Conservation (phyloP, 2,329 filamentous ascomycete genomes). For the Scedosporium dehoogii region DNA sequence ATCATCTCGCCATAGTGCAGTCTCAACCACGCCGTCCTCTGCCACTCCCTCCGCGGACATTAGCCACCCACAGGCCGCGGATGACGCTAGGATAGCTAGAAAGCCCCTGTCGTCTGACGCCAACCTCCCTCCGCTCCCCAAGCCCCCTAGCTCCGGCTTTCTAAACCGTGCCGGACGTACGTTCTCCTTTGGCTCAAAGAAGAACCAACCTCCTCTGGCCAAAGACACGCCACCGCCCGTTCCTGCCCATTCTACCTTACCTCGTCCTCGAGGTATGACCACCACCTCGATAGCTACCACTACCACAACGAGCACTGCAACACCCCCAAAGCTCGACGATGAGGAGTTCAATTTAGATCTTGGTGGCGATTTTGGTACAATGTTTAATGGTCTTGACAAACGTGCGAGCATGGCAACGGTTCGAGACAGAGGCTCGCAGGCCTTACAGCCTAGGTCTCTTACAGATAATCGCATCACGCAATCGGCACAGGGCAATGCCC, state of each 20-base stretch:
- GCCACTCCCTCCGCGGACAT: constrained; percentile 22
- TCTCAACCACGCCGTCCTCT: constrained; percentile 51
- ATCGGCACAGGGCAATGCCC: constrained; percentile 28
- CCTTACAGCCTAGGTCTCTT: constrained; percentile 32
- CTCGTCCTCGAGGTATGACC: constrained; percentile 31
- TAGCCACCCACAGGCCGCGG: constrained; percentile 3
- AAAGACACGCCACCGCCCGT: constrained; percentile 21
- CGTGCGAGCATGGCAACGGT: constrained; percentile 35
- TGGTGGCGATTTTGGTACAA: constrained; percentile 47
- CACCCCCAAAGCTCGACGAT: constrained; percentile 37
- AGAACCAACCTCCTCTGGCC: constrained; percentile 23
- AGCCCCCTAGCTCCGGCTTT: constrained; percentile 40
- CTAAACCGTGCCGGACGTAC: constrained; percentile 47
- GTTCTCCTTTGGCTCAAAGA: constrained; percentile 51
- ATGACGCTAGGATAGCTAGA: constrained; percentile 14
- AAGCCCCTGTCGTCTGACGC: constrained; percentile 23
- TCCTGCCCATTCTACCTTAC: constrained; percentile 17
- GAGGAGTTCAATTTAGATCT: constrained; percentile 37
- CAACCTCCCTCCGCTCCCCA: constrained; percentile 31
- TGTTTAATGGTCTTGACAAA: constrained; percentile 47
- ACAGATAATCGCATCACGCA: constrained; percentile 32
- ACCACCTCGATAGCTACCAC: constrained; percentile 11
- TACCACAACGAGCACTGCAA: constrained; percentile 44
- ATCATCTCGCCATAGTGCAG: constrained; percentile 52
- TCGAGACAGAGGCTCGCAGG: constrained; percentile 9